Evolutionary conservation across 1,284 basidiomycete genomes (phyloP), one percentile per base, ranked within the genome.

Genomic region (Ceratobasidium sp.): DNA sequence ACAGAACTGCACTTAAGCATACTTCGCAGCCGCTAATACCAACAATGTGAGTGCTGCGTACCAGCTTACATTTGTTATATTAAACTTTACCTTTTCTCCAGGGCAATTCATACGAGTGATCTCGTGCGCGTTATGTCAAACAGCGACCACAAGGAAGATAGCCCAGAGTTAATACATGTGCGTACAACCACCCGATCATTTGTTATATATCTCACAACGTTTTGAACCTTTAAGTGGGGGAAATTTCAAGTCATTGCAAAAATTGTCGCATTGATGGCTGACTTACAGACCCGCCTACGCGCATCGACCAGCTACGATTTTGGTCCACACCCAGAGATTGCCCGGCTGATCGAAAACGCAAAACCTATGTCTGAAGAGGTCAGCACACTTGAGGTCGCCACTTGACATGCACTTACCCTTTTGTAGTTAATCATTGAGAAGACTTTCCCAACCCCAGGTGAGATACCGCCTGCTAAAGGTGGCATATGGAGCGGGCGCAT

Each of bases 191-290:
- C 27, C 33, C 31, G 1, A 27, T 44, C 24, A 24, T 59, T 44
- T 29, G 33, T 33, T 7, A 31, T 54, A 22, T 62, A 22, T 7
- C 57, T 63, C 4, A 56, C 22, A n/a, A n/a, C 24, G 27, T 29
- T 41, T 53, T 14, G 22, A 27, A 41, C 15, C 5, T 14, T n/a
- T 29, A 19, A 73, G 72, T 94, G 92, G 92, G 93, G 90, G 17
- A 94, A 94, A 81, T 94, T 90, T 82, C 93, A 91, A 80, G 90
- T 94, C 89, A 91, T 94, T 84, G 92, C 91, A 44, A 86, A 87
- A 48, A 62, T 94, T 79, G 89, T 94, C 75, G 87, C 86, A 72
- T 87, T 85, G 75, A 91, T 91, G 11, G 87, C 86, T 0, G 88
- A 91, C 77, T 91, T 90, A 76, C 92, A 94, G 81, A 82, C 86